A percentile compares a stretch with the other conserved stretches of the same genome.
Conservation (phyloP, 2,329 filamentous ascomycete genomes). For the Phaeosphaeriaceae sp. region DNA sequence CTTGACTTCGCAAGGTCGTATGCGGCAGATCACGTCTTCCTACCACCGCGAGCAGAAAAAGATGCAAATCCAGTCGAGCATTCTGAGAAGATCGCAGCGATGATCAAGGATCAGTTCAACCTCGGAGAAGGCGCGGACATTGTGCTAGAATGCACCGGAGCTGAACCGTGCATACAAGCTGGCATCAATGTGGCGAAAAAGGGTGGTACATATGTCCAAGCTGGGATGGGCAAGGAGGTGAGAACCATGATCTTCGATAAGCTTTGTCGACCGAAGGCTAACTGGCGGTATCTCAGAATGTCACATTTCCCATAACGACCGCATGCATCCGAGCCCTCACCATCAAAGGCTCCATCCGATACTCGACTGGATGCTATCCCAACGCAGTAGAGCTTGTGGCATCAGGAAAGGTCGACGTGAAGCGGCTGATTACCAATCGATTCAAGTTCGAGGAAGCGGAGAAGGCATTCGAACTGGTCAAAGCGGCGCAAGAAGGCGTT, state of each 20-base stretch:
- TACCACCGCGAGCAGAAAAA: background rate
- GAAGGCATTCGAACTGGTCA: background rate
- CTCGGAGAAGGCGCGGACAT: background rate
- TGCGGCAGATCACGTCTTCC: conserved; percentile 27
- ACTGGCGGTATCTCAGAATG: background rate
- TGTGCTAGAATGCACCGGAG: background rate
- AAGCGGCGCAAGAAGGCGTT: background rate
- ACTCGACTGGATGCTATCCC: background rate
- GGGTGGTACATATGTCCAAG: background rate
- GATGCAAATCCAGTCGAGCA: background rate
- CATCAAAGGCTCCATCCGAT: background rate
- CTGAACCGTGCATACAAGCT: background rate
- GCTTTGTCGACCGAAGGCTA: background rate
- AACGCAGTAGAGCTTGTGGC: background rate
- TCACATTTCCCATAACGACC: background rate
- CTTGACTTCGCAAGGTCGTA: conserved; percentile 77
- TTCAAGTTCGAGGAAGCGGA: background rate
- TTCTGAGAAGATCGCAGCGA: background rate
- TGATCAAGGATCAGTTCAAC: background rate
- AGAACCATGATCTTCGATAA: background rate
- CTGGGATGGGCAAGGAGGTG: background rate
- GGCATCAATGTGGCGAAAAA: background rate
- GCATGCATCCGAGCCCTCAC: background rate
- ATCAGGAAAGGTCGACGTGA: background rate
- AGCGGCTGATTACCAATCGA: background rate